A percentile compares a stretch with the other conserved stretches of the same genome.
These are phyloP conservation scores for Globisporangium echinulatum DNA, from an alignment of 352 stramenopile species.

Conservation along the genomic window DNA sequence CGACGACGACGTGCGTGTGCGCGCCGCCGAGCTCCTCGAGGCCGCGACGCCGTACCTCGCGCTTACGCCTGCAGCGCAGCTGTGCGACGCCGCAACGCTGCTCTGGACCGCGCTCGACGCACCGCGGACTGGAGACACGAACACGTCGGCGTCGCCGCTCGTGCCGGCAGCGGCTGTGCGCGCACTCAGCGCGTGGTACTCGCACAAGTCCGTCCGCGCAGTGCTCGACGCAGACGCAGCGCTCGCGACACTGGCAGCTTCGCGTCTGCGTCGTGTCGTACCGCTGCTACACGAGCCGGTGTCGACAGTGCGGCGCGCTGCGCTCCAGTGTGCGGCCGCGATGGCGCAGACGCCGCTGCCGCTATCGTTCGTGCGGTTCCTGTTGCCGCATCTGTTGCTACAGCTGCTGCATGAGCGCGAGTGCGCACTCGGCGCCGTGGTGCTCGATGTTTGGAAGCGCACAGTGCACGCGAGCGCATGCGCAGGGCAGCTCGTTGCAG, in stretches of 20 bases:
- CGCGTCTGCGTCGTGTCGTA: constrained; percentile 28
- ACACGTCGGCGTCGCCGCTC: constrained; percentile 19
- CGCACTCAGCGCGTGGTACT: constrained; percentile 41
- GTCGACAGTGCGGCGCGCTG: constrained; percentile 30
- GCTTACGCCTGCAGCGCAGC: constrained; percentile 9
- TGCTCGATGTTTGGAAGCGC: constrained; percentile 39
- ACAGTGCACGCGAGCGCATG: constrained; percentile 21
- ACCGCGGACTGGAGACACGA: constrained; percentile 20
- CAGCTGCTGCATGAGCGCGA: constrained; percentile 52
- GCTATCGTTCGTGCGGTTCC: constrained; percentile 12
- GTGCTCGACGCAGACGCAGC: constrained; percentile 20
- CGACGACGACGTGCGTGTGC: constrained; percentile 67
- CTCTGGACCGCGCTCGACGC: constrained; percentile 36
- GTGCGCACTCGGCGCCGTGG: constrained; percentile 14
- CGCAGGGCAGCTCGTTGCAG: constrained; percentile 16
- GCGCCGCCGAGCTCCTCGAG: constrained; percentile 49
- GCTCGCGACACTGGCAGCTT: constrained; percentile 19
- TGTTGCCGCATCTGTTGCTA: constrained; percentile 55
- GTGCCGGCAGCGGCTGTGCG: constrained; percentile 25
- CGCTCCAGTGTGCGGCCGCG: constrained; percentile 35
- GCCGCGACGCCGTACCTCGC: constrained; percentile 31
- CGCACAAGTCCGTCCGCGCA: constrained; percentile 12
- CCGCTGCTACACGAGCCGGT: constrained; percentile 60
- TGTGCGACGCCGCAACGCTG: constrained; percentile 22
- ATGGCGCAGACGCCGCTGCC: constrained; percentile 10